phyloP scores from a whole-genome alignment of 106 monocot species.

The Allium cepa region DNA sequence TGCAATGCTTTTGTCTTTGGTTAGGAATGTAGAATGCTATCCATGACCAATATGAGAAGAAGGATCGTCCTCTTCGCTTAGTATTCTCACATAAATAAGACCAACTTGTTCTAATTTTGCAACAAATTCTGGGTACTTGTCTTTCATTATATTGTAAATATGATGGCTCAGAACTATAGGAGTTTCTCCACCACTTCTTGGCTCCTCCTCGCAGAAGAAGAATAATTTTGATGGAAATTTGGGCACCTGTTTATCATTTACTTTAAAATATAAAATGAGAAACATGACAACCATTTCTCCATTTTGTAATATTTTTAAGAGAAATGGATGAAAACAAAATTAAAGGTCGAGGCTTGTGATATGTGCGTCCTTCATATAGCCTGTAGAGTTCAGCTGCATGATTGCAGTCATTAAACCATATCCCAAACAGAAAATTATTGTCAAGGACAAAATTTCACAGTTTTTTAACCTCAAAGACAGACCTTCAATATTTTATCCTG shows the following conservation, averaged over 20 bases:
- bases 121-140: conserved; percentile 72
- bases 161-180: conserved; percentile 78
- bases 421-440: too few relatives aligned
- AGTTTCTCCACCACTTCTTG: conserved; percentile 81
- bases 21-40: conserved; percentile 90
- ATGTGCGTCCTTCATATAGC: too few relatives aligned
- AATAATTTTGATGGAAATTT: conserved; percentile 68
- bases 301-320: too few relatives aligned
- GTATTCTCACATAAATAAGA: conserved; percentile 55
- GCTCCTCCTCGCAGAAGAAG: conserved; percentile 91
- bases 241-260: conserved; percentile 36
- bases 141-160: conserved; percentile 60
- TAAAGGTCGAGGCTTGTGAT: too few relatives aligned
- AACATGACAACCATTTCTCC: too few relatives aligned
- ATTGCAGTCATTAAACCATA: too few relatives aligned
- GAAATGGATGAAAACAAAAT: too few relatives aligned
- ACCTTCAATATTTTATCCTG: too few relatives aligned
- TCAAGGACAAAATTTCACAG: too few relatives aligned
- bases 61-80: conserved; percentile 72
- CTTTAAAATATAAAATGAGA: too few relatives aligned
- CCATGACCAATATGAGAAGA: conserved; percentile 81
- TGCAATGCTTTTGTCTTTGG: conserved; percentile 55
- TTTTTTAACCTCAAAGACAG: too few relatives aligned
- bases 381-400: too few relatives aligned
- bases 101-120: conserved; percentile 59